Conservation (phyloP, 1,139 yeast genomes). For the Candida pseudoviswanathii region DNA sequence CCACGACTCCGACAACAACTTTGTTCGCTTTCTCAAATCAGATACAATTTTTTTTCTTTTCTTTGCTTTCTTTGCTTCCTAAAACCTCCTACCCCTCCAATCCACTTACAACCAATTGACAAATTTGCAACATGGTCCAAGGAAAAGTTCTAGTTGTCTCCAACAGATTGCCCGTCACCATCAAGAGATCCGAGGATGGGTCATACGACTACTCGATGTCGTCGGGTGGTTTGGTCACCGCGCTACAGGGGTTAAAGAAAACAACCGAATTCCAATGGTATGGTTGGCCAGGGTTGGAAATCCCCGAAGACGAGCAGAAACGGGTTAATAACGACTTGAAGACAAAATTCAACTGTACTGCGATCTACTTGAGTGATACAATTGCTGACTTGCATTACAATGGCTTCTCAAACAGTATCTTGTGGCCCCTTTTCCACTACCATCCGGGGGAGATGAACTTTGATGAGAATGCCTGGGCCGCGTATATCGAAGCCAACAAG, state of each 20-base stretch:
- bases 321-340: constrained; percentile 70
- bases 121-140: constrained; percentile 23
- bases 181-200: constrained; percentile 62
- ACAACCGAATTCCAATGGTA: constrained; percentile 92
- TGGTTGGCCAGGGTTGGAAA: constrained; percentile 96
- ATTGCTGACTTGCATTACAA: constrained; percentile 95
- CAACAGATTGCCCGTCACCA: constrained; percentile 93
- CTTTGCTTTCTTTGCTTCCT: background rate
- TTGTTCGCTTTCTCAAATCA: background rate
- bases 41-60: too few relatives aligned
- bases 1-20: background rate
- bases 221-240: constrained; percentile 96
- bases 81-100: background rate
- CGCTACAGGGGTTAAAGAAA: constrained; percentile 87
- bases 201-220: constrained; percentile 81
- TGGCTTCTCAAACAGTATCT: constrained; percentile 87
- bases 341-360: constrained; percentile 84
- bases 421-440: constrained; percentile 98
- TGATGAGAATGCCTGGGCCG: constrained; percentile 98
- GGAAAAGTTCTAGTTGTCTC: constrained; percentile 91
- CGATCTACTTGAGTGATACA: constrained; percentile 83
- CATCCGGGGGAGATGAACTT: constrained; percentile 99
- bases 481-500: constrained; percentile 91
- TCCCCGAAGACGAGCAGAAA: constrained; percentile 74
- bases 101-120: background rate